Evolutionary conservation across 768 basidiomycete genomes (phyloP), one percentile per base, ranked within the genome.

Genomic region (Russula lepida): DNA sequence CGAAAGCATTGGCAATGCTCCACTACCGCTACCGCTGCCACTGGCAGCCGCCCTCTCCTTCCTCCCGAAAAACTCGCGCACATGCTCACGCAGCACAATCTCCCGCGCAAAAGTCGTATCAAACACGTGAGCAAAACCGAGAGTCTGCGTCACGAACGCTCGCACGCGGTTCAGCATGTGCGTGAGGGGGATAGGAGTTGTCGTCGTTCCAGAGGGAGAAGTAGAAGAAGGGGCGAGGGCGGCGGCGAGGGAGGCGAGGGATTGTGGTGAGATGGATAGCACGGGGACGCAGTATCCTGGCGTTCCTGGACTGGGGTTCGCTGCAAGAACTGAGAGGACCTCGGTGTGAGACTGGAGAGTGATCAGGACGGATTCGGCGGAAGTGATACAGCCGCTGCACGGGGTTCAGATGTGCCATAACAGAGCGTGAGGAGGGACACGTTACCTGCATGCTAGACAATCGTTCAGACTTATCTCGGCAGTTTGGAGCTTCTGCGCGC

Each of bases 401-500:
- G 47, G 51, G 6, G 27, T 27, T 21, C 30, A 50, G 50, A 41
- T 39, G 23, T 54, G 46, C 5, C 12, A 8, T 6, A 25, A 33
- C 15, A 23, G 30, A 39, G 30, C 4, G 33, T 19, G 23, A 17
- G 25, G 30, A 5, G 41, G 27, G 44, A 41, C 28, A n/a, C 12
- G 28, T 41, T 15, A 92, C 95, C 93, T 97, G 81, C 97, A 98
- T 27, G 97, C 97, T 49, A 99, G 79, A 75, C 97, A 99, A 71
- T 99, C 97, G 66, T 97, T 98, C 68, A 99, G 74, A 70, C 86
- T 98, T 66, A 99, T 92, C 72, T 98, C 89, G 2, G 97, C 97
- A 67, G 92, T 92, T 68, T 92, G 83, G 12, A 99, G 79, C 73
- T 91, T 94, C 72, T 78, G 79, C 33, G 73, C 72, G 33, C 33